Base-by-base conservation (phyloP, 2,329 filamentous ascomycete genomes). In the Cadophora gregata region DNA sequence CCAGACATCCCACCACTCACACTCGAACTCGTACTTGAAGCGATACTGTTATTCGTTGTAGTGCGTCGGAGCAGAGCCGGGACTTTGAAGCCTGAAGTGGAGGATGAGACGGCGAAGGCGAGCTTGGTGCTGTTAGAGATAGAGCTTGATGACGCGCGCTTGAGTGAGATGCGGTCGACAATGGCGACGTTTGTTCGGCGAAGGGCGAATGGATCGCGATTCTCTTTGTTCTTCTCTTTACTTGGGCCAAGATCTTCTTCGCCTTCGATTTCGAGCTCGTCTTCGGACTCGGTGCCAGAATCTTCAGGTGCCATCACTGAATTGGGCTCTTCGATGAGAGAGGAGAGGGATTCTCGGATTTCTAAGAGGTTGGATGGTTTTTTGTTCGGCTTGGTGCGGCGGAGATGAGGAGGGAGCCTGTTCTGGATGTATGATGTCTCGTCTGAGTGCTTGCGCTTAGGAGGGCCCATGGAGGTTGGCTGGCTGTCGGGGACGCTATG, bases 331-430 rank as follows among this genome's bases (percentile, higher is more conserved):
- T 97, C 93, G 19, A 97, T 88, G 10, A 97, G 84, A 77, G 90
- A 92, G 4, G 92, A 96, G 7, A 97, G 82, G 0, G 92, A 93
- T 77, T 95, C 88, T 65, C 93, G 89, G 69, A 97, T 91, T 75
- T 97, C 93, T 31, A 89, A 88, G 10, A 97, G 81, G 21, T 89
- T 91, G 5, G 90, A 84, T 0, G 93, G 93, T 73, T 89, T 93
- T 78, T 86, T 87, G 62, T 82, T 83, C 67, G 77, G 76, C 65
- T 83, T 85, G 27, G 87, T 89, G 51, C 90, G 87, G 60, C 90
- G 88, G 59, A 86, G 78, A 68, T 87, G 79, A n/a, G 88, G 83
- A 31, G 87, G 84, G 8, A 85, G 82, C n/a, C 86, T 84, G 60
- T 82, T 83, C 27, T 81, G 75, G 29, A 78, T 76, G 77, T 86